Evolutionary conservation across 768 basidiomycete species (phyloP).

Genomic region (Gelatoporia subvermispora): DNA sequence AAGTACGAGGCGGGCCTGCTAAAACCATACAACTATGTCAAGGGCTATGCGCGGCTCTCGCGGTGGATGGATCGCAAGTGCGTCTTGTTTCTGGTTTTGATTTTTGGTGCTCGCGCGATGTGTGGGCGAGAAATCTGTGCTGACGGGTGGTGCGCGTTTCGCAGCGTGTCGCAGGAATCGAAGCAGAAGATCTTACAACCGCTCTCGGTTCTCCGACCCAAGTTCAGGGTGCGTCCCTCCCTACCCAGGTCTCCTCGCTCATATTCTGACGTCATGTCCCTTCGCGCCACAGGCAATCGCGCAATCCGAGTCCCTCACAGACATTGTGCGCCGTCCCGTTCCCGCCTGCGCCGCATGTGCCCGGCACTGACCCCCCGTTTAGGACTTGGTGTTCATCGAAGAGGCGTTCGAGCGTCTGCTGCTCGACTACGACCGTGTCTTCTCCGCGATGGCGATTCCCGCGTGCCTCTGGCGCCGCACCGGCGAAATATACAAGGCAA

Average conservation of each 20-base stretch:
- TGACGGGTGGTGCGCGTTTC: too few relatives aligned
- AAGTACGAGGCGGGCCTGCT: constrained; percentile 96
- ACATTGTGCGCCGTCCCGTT: constrained; percentile 49
- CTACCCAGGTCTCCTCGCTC: background rate
- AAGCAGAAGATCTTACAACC: constrained; percentile 91
- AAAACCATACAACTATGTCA: constrained; percentile 95
- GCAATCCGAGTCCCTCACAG: constrained; percentile 62
- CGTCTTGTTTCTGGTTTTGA: constrained; percentile 13
- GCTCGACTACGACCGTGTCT: constrained; percentile 92
- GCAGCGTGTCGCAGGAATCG: constrained; percentile 83
- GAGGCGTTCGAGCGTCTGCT: constrained; percentile 95
- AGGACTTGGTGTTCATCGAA: constrained; percentile 96
- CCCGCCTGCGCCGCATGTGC: background rate
- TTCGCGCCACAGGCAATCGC: constrained; percentile 57
- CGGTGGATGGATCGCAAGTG: constrained; percentile 96
- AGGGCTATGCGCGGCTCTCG: constrained; percentile 86
- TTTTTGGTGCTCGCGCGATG: constrained; percentile 10
- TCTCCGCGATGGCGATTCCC: constrained; percentile 94
- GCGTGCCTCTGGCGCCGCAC: constrained; percentile 96
- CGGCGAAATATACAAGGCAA: constrained; percentile 98
- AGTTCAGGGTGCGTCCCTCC: constrained; percentile 60
- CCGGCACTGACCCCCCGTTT: background rate
- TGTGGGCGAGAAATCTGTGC: too few relatives aligned
- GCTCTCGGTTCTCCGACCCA: constrained; percentile 77
- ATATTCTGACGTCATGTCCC: background rate